Evolutionary conservation across 495 filamentous ascomycete species (phyloP).

Genomic region (Xanthoparmelia taractica): DNA sequence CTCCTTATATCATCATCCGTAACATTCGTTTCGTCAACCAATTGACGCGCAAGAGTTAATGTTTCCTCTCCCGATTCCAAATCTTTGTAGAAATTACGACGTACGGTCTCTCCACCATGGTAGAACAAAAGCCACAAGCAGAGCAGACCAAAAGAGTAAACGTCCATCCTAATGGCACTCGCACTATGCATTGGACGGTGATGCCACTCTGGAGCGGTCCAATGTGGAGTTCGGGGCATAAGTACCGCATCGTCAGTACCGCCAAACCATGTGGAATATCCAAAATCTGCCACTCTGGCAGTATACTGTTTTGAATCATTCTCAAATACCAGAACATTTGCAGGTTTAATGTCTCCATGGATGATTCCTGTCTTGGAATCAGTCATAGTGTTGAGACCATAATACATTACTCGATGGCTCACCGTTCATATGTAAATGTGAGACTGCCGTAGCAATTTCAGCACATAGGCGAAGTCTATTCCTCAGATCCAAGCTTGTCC

Average conservation of each 20-base stretch:
- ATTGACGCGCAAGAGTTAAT: neutral
- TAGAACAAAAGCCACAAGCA: neutral
- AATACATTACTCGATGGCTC: neutral
- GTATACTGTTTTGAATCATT: neutral
- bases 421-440: neutral
- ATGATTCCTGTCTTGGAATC: neutral
- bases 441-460: neutral
- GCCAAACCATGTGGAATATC: neutral
- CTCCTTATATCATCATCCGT: neutral
- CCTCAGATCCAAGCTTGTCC: neutral
- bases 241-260: neutral
- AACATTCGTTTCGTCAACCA: neutral
- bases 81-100: neutral
- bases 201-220: neutral
- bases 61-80: neutral
- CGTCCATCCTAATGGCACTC: neutral
- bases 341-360: neutral
- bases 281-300: neutral
- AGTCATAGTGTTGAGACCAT: neutral
- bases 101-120: neutral
- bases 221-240: neutral
- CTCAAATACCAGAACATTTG: neutral
- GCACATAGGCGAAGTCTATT: neutral
- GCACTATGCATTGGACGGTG: neutral
- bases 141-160: neutral